Base-by-base conservation (phyloP, 345 rosid species). In the Arabis hirsuta region DNA sequence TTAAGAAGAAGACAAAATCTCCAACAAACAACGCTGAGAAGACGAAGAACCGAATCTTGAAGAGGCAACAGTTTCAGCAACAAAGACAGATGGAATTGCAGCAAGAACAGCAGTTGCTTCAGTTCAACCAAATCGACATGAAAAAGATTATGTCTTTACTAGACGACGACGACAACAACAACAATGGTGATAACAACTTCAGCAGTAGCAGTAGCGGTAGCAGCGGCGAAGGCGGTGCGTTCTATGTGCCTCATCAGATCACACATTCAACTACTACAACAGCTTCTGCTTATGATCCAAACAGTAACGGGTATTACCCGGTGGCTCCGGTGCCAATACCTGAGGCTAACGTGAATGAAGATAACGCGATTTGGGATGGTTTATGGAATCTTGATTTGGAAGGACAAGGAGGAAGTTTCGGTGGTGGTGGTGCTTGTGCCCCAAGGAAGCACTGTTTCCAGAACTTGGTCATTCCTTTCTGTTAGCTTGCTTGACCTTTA, bases 51-150 rank as follows among this genome's bases (percentile, higher is more conserved):
- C 79, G 90, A 9, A 63, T 88, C 56, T 74, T 92, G 34, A 85
- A 84, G 73, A 83, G 87, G 62, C 98, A 90, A 73, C 90, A 90
- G 14, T 87, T 90, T 74, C 89, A 84, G 16, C 89, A 88, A 8
- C 90, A 86, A 32, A 87, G 80, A 11, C 84, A 84, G 26, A 86
- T 78, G 29, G 81, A 69, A 14, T 39, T 64, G 42, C 79, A 76
- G 0, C 86, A 85, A 13, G 79, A 79, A 3, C 86, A 84, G n/a
- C 93, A 82, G 27, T 74, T 66, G 19, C 32, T 71, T 67, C 90
- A 84, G 10, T 76, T 82, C 34, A 82, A 84, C 56, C 92, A 89
- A 34, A 29, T 79, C 31, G 88, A 87, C 83, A 80, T 86, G 84
- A 87, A 75, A 68, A 86, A 56, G 68, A 81, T 87, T 62, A 72